These are phyloP conservation scores for Phytophthora hybrid DNA, from an alignment of 352 stramenopile genomes.

Conservation along the genomic window DNA sequence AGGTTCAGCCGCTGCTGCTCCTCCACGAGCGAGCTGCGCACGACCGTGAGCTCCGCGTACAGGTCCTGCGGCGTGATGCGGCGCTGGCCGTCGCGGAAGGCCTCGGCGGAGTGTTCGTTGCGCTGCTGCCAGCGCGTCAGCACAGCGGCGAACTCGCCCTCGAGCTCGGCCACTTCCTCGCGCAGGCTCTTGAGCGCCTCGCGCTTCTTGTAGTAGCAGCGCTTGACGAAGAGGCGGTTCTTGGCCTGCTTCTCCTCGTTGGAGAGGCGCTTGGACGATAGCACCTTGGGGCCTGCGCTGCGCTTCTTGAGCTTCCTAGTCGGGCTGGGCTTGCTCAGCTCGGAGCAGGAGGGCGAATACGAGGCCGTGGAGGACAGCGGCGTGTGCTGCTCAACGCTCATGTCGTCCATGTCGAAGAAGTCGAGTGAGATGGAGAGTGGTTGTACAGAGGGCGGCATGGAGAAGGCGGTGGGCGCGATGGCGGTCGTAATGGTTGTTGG, in stretches of 20 bases:
- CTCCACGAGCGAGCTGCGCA: conserved; percentile 49
- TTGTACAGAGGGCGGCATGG: conserved; percentile 35
- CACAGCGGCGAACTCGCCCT: conserved; percentile 45
- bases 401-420: conserved; percentile 42
- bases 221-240: conserved; percentile 79
- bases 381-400: conserved; percentile 35
- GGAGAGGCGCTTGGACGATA: conserved; percentile 44
- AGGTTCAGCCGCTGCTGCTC: conserved; percentile 54
- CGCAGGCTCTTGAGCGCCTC: conserved; percentile 52
- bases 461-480: conserved; percentile 31
- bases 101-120: conserved; percentile 39
- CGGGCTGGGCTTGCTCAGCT: conserved; percentile 28
- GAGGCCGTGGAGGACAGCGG: conserved; percentile 35
- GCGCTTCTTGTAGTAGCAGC: conserved; percentile 86
- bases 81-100: conserved; percentile 43
- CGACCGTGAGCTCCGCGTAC: conserved; percentile 53
- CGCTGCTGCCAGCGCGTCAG: conserved; percentile 42
- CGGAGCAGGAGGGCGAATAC: conserved; percentile 26
- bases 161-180: conserved; percentile 49
- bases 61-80: conserved; percentile 44
- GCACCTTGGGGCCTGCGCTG: conserved; percentile 30
- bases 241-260: conserved; percentile 70
- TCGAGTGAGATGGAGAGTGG: conserved; percentile 50
- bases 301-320: conserved; percentile 43
- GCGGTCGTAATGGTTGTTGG: conserved; percentile 41